Conservation (phyloP, 2,329 filamentous ascomycete genomes). For the Epichloe elymi region DNA sequence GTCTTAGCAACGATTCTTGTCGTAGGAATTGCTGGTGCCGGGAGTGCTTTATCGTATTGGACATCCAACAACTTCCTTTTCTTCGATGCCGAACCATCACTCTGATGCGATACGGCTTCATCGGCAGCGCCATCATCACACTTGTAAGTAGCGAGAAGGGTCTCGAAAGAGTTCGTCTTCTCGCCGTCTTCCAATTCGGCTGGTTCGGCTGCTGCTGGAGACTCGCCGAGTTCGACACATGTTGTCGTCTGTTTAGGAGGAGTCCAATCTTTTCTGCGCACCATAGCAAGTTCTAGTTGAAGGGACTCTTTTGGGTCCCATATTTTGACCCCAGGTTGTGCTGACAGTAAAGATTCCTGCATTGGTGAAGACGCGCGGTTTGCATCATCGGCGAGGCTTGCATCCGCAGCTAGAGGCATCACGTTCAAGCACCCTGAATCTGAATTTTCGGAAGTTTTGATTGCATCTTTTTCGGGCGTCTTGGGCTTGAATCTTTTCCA, state of each 20-base stretch:
- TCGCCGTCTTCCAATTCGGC: slow-evolving; percentile 5
- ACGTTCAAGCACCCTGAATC: neutral
- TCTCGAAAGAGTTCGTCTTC: slow-evolving; percentile 26
- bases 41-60: slow-evolving; percentile 3
- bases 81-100: neutral
- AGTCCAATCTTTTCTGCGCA: slow-evolving; percentile 53
- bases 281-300: slow-evolving; percentile 35
- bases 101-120: neutral
- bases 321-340: neutral
- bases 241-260: slow-evolving; percentile 32
- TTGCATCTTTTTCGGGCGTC: neutral
- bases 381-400: neutral
- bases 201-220: slow-evolving; percentile 9
- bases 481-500: slow-evolving; percentile 24
- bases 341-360: neutral
- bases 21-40: neutral
- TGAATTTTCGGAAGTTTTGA: neutral
- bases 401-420: neutral
- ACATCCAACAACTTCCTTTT: neutral
- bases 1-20: slow-evolving; percentile 27
- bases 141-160: slow-evolving; percentile 29
- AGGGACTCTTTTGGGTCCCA: slow-evolving; percentile 17
- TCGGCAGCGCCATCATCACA: slow-evolving; percentile 14
- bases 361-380: neutral
- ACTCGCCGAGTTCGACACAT: slow-evolving; percentile 18